phyloP scores from a whole-genome alignment of 2,329 filamentous ascomycete genomes.

The Aspergillus terreus region DNA sequence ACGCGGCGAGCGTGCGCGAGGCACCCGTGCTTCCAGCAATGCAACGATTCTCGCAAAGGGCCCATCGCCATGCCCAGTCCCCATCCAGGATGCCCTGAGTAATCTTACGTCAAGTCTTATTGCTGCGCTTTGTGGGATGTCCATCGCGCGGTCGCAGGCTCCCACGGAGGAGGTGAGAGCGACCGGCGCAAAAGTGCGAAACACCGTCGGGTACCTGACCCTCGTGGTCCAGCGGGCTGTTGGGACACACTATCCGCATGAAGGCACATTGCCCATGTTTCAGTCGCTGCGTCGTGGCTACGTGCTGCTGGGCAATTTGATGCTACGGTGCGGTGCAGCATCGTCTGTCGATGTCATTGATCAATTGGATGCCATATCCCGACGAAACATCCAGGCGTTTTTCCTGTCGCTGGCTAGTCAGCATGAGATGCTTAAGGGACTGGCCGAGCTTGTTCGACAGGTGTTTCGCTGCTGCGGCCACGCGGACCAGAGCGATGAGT shows the following conservation, averaged over 20 bases:
- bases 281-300: conserved; percentile 31
- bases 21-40: conserved; percentile 19
- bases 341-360: conserved; percentile 6
- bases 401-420: conserved; percentile 25
- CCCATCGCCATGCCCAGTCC: conserved; percentile 26
- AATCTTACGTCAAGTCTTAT: conserved; percentile 35
- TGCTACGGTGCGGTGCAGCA: conserved; percentile 26
- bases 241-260: conserved; percentile 6
- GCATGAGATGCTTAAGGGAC: conserved; percentile 29
- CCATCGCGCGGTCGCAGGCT: conserved; percentile 29
- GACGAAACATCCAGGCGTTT: conserved; percentile 26
- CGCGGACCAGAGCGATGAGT: conserved; percentile 18
- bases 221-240: conserved; percentile 23
- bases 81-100: conserved; percentile 34
- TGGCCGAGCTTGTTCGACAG: conserved; percentile 32
- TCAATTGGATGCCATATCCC: conserved; percentile 13
- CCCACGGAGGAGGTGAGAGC: conserved; percentile 8
- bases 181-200: conserved; percentile 21
- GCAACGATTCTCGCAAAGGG: conserved; percentile 1
- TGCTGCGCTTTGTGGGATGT: conserved; percentile 35
- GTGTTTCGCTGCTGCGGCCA: conserved; percentile 32
- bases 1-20: conserved; percentile 4
- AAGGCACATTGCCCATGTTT: conserved; percentile 14
- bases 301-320: conserved; percentile 27
- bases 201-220: conserved; percentile 22